phyloP scores from a whole-genome alignment of 331 rosid genomes.

The Stylosanthes scabra region DNA sequence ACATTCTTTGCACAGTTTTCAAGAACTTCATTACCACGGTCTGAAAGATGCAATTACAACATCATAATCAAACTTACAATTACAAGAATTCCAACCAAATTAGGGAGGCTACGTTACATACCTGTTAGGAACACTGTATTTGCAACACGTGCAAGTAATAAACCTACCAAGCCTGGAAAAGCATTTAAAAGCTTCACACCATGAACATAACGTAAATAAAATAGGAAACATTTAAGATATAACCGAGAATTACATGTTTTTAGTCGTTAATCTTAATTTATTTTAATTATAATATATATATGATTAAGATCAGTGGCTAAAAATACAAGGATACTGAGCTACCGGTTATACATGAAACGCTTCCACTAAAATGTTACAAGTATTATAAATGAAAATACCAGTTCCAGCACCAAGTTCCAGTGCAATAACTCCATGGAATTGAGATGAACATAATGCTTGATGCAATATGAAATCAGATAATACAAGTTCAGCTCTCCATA shows the following conservation, averaged over 20 bases:
- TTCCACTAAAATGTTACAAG: too few species aligned
- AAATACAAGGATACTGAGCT: too few species aligned
- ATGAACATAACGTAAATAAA: not conserved
- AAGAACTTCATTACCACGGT: slow-evolving; percentile 80
- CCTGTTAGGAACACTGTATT: slow-evolving; percentile 81
- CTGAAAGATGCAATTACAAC: slow-evolving; percentile 53
- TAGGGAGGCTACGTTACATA: slow-evolving; percentile 11
- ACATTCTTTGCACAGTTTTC: slow-evolving; percentile 80
- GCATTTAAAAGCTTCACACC: slow-evolving; percentile 43
- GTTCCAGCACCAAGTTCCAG: slow-evolving; percentile 97
- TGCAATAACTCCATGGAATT: slow-evolving; percentile 63
- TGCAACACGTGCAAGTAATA: slow-evolving; percentile 72
- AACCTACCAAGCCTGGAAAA: slow-evolving; percentile 77
- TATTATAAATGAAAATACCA: slow-evolving; percentile 53
- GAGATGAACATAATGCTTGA: slow-evolving; percentile 65
- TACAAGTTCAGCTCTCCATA: slow-evolving; percentile 86
- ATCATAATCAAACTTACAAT: too few species aligned
- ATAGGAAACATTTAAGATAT: too few species aligned
- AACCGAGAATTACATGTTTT: too few species aligned
- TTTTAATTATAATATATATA: too few species aligned
- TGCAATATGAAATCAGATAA: slow-evolving; percentile 85
- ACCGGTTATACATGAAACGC: too few species aligned
- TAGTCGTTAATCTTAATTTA: too few species aligned
- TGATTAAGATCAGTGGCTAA: too few species aligned
- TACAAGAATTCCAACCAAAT: not conserved